Percentiles rank a stretch among this genome's conserved stretches.
These are phyloP conservation scores for Artemisia argyi DNA, from an alignment of 129 eudicot genomes.

Conservation along the genomic window DNA sequence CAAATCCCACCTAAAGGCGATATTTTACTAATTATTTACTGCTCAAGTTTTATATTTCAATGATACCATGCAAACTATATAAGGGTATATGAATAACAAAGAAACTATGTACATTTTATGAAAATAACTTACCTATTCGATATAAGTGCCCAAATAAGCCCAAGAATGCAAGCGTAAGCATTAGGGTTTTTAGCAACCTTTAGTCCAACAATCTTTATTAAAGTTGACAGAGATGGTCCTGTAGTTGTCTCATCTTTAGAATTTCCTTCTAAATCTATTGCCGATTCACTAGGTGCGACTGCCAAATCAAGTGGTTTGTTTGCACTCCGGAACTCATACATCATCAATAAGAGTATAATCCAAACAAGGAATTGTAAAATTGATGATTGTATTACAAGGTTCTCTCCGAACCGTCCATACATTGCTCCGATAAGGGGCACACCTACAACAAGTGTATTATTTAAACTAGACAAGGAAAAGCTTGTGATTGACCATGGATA, in stretches of 20 bases:
- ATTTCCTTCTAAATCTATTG: slow-evolving; percentile 36
- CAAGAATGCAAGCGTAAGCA: slow-evolving; percentile 71
- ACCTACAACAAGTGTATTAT: slow-evolving; percentile 63
- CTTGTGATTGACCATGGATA: slow-evolving; percentile 63
- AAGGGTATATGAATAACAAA: no score
- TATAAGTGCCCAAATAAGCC: slow-evolving; percentile 68
- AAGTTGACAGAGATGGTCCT: slow-evolving; percentile 37
- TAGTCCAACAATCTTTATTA: slow-evolving; percentile 56
- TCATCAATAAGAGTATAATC: slow-evolving; percentile 40
- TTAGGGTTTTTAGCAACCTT: slow-evolving; percentile 72
- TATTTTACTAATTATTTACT: neutral
- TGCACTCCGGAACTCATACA: slow-evolving; percentile 42
- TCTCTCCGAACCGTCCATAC: slow-evolving; percentile 50
- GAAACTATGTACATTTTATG: neutral
- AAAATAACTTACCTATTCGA: slow-evolving; percentile 47
- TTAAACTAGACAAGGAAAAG: slow-evolving; percentile 48
- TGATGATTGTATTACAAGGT: slow-evolving; percentile 49
- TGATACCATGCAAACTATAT: neutral
- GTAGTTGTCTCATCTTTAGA: neutral
- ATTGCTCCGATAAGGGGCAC: slow-evolving; percentile 60
- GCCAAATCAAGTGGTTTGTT: slow-evolving; percentile 35
- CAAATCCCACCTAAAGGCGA: slow-evolving; percentile 56
- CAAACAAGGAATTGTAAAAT: slow-evolving; percentile 52
- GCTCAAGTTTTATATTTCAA: neutral
- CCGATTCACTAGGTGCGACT: neutral